Evolutionary conservation across 1,284 basidiomycete genomes (phyloP), one percentile per base, ranked within the genome.

Genomic region (Rhodotorula sp.): DNA sequence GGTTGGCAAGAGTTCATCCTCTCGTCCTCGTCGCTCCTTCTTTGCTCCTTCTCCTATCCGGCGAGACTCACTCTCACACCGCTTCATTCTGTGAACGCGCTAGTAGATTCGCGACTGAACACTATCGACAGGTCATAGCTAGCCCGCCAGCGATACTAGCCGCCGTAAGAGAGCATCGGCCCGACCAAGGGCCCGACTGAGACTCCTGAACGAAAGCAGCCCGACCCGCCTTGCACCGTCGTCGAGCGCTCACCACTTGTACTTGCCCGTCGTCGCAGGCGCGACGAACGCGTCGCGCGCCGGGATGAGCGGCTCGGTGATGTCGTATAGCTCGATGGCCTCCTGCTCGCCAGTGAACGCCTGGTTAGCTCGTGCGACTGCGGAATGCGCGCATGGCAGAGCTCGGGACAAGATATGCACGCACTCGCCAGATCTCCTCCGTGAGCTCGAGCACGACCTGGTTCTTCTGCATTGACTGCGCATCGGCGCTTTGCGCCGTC

Each of bases 371-470:
- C 16, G 17, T 4, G 17, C 41, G 25, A 10, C 41, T 16, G 45
- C 17, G 21, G 1, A 23, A 23, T n/a, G 10, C n/a, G 25, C 25
- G 12, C 17, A 7, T 3, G 3, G 27, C 8, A 2, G 16, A 7
- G 21, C 9, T 1, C 14, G n/a, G 21, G 14, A 23, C 12, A 9
- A 69, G 50, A 27, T 14, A 27, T 4, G 25, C n/a, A 78, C 84
- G 42, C 74, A 91, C 92, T 86, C 85, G 82, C 90, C 91, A 96
- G 0, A 88, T 88, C 7, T 86, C 85, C 86, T 90, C 88, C 77
- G 93, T 92, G 72, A 96, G 88, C 79, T 95, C 92, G 78, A 94
- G 84, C 12, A 96, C 90, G 73, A 93, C 85, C 79, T 96, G 93
- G 55, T 87, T 86, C 78, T 91, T 92, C 17, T 17, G 42, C 34